Conservation (phyloP, 805 yeast genomes). For the Candida hispaniensis region DNA sequence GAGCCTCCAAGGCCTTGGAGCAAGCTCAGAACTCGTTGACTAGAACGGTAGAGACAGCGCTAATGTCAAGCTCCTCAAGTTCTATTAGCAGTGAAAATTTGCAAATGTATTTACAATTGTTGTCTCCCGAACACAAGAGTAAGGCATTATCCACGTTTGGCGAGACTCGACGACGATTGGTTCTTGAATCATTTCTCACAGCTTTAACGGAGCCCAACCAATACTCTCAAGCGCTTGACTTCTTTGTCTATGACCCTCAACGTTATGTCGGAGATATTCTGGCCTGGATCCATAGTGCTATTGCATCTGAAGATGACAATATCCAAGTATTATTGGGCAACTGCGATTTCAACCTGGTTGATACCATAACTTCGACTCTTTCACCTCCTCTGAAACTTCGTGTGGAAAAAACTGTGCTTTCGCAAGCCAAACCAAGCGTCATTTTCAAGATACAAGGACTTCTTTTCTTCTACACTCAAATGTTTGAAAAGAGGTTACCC, state of each 20-base stretch:
- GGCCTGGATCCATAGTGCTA: conserved; percentile 76
- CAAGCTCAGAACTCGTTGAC: conserved; percentile 52
- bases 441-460: conserved; percentile 52
- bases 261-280: conserved; percentile 78
- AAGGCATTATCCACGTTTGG: conserved; percentile 41
- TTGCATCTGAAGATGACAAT: conserved; percentile 79
- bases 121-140: conserved; percentile 35
- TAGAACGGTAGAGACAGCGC: conserved; percentile 41
- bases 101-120: conserved; percentile 28
- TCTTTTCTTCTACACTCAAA: conserved; percentile 52
- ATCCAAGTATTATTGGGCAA: conserved; percentile 50
- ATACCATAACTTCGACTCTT: conserved; percentile 42
- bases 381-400: conserved; percentile 52
- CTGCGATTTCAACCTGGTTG: conserved; percentile 32
- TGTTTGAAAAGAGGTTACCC: conserved; percentile 42
- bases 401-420: conserved; percentile 56
- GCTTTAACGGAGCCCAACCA: conserved; percentile 27
- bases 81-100: conserved; percentile 23
- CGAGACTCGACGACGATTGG: conserved; percentile 52
- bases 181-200: conserved; percentile 54
- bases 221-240: conserved; percentile 41
- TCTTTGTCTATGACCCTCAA: conserved; percentile 68
- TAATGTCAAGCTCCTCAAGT: conserved; percentile 41
- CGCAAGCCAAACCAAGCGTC: conserved; percentile 47
- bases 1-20: conserved; percentile 44